Base-by-base conservation (phyloP, 352 stramenopile genomes). In the Globisporangium lucens region DNA sequence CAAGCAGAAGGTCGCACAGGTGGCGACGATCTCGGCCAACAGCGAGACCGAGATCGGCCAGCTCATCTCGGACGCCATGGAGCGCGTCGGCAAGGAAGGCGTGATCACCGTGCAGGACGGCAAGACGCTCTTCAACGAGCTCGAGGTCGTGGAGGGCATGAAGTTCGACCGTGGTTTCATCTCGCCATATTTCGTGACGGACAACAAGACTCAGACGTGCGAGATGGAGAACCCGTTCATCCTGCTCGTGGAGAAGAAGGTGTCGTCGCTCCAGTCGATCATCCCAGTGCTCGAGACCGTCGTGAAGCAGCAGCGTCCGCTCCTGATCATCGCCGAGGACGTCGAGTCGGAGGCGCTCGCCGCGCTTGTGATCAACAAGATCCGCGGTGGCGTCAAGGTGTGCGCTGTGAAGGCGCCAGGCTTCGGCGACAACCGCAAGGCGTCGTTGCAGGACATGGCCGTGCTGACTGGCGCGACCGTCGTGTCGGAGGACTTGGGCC, bases 131-230 rank as follows among this genome's bases (percentile, higher is more conserved):
- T 96, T 98, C 71, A 99, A 99, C 87, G 98, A 99, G 83, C 86
- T 99, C 30, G 98, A 99, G 77, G 97, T 99, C 56, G 98, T 99
- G 8, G 98, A 99, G 75, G 98, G 98, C 68, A 99, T 99, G 98
- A 99, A 99, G 78, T 99, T 99, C 74, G 98, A 99, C 81, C 94
- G 98, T 56, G 98, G 98, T 56, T 99, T 96, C 87, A 99, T 99
- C 80, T 99, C 96, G 78, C 98, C 98, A 8, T 99, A 99, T 83
- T 99, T 99, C 69, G 97, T 99, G 70, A 99, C 97, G 68, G 97
- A 99, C 89, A 97, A 97, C 71, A 99, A 99, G 93, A 99, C 95
- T 15, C 97, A 99, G 85, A 89, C 94, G 56, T 98, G 88, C 77
- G 98, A 99, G 78, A 93, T 99, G 75, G 98, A 99, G 75, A 99